Base-by-base conservation (phyloP, 371 early-diverging fungal genomes). In the Choanephora cucurbitarum region DNA sequence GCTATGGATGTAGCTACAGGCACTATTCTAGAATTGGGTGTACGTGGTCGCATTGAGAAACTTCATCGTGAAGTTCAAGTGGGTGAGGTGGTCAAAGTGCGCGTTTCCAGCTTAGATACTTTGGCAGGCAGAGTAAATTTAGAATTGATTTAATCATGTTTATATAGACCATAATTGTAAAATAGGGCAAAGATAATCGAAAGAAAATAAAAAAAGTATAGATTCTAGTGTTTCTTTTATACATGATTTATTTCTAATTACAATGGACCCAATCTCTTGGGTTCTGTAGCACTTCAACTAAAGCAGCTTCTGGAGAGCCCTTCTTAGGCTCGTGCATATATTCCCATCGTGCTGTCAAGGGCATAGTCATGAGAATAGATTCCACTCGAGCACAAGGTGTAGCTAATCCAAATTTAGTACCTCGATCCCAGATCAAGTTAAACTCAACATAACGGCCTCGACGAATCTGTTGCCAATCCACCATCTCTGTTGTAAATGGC, bases 371-470 rank as follows among this genome's bases (percentile, higher is more conserved):
- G 55, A 94, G 60, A 33, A 94, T 92, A 49, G 89, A 86, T 70
- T 94, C 94, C 31, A 92, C 89, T n/a, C 93, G 75, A 6, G 92
- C 85, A 31, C 91, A 90, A n/a, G 90, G 91, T 3, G 94, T 92
- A 63, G 82, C 70, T 46, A 94, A 68, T 5, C 94, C 94, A 75
- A 93, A 94, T 65, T 92, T 92, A 31, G 94, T 94, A 43, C 94
- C 94, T 32, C 94, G 83, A 65, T 94, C 94, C 66, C 91, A 84
- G 17, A 93, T 83, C 64, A 94, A 66, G 59, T 94, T 94, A 70
- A 94, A 94, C 68, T 94, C 94, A 9, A 91, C 92, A 64, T 94
- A 94, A 15, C 92, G 85, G 11, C 94, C 94, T 28, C 94, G 84
- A 39, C 94, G 83, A 15, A 94, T 55, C 56, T 92, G 88, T 72